These are phyloP conservation scores for Alnus rubra DNA, from an alignment of 306 rosid genomes.

Conservation along the genomic window DNA sequence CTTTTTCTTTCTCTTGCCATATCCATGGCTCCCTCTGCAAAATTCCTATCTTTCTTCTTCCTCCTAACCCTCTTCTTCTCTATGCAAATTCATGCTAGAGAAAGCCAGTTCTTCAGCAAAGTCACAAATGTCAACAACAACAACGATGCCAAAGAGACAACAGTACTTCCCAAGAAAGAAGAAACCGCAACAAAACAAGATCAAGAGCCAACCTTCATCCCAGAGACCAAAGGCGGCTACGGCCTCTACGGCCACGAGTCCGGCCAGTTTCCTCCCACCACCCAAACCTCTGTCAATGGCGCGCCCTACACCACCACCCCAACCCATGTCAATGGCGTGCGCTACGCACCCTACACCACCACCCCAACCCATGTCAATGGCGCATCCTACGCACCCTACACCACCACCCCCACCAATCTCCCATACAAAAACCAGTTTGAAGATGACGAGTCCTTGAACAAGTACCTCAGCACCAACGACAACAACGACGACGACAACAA, in stretches of 20 bases:
- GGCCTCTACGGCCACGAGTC: slow-evolving; percentile 89
- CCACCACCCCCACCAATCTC: slow-evolving; percentile 24
- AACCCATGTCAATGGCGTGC: slow-evolving; percentile 14
- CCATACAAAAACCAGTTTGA: slow-evolving; percentile 46
- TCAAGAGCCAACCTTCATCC: slow-evolving; percentile 61
- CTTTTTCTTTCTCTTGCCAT: slow-evolving; percentile 7
- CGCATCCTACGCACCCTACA: slow-evolving; percentile 4
- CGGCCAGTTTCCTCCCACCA: slow-evolving; percentile 43
- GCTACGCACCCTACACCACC: slow-evolving; percentile 26
- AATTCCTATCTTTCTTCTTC: slow-evolving; percentile 37
- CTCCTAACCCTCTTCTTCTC: slow-evolving; percentile 47
- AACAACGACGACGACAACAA: slow-evolving; percentile 20
- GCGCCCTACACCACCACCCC: slow-evolving; percentile 26
- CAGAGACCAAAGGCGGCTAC: slow-evolving; percentile 61
- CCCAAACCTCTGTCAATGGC: slow-evolving; percentile 26
- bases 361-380: slow-evolving; percentile 27
- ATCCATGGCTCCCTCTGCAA: slow-evolving; percentile 54
- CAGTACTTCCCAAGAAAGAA: slow-evolving; percentile 40
- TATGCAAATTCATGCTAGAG: slow-evolving; percentile 62
- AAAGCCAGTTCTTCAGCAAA: slow-evolving; percentile 86
- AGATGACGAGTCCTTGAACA: slow-evolving; percentile 22
- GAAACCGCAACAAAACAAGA: slow-evolving; percentile 38
- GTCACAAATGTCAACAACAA: slow-evolving; percentile 37
- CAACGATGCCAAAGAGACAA: slow-evolving; percentile 38
- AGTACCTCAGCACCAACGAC: slow-evolving; percentile 35